These are phyloP conservation scores for Gossypium anomalum DNA, from an alignment of 345 rosid species.

Conservation along the genomic window DNA sequence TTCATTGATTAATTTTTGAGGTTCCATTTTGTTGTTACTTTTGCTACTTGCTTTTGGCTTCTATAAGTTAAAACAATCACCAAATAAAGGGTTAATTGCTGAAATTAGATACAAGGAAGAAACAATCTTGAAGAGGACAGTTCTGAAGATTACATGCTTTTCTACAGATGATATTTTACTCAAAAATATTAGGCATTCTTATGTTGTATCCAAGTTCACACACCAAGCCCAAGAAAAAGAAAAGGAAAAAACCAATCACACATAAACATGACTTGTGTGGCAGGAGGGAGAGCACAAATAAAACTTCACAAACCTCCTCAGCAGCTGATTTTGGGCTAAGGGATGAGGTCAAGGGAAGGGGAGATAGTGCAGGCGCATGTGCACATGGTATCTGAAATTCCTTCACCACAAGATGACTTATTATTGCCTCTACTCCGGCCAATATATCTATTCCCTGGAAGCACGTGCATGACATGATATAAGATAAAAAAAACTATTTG, in stretches of 20 bases:
- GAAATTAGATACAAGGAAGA: neutral
- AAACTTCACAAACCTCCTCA: slow-evolving; percentile 52
- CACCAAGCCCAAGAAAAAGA: neutral
- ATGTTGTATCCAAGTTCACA: neutral
- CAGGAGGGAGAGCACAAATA: neutral
- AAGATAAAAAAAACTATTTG: neutral
- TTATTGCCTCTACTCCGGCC: slow-evolving; percentile 69
- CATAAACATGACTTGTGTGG: neutral
- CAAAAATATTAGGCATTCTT: neutral
- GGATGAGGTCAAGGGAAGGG: slow-evolving; percentile 35
- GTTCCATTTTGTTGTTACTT: neutral
- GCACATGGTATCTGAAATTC: slow-evolving; percentile 68
- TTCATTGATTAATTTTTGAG: neutral
- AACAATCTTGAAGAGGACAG: neutral
- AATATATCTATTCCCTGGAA: slow-evolving; percentile 51
- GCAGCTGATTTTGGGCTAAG: slow-evolving; percentile 66
- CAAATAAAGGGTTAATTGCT: neutral
- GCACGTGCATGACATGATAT: neutral
- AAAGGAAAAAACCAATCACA: neutral
- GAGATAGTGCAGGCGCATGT: slow-evolving; percentile 58
- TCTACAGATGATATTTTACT: neutral
- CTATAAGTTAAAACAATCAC: neutral
- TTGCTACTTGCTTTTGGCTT: neutral
- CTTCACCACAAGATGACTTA: slow-evolving; percentile 62
- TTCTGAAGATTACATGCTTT: neutral